Evolutionary conservation across 768 basidiomycete genomes (phyloP).

Genomic region (Filobasidium floriforme): DNA sequence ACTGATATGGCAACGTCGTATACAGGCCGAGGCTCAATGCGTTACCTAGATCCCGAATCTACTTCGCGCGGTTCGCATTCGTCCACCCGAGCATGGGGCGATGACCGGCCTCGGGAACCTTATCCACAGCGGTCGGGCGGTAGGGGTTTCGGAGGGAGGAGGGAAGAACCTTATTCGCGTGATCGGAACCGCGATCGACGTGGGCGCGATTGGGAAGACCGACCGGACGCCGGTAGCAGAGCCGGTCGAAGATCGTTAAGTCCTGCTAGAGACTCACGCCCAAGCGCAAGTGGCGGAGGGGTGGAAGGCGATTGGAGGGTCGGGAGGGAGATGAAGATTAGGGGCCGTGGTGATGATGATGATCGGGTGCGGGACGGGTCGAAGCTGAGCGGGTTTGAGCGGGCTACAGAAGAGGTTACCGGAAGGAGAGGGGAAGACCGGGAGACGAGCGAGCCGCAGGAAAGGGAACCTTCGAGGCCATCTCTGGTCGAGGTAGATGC

Average conservation of each 20-base stretch:
- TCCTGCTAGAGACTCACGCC: neutral
- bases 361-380: constrained; percentile 15
- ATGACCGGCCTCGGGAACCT: constrained; percentile 10
- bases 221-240: neutral
- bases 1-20: neutral
- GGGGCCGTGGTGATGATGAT: constrained; percentile 17
- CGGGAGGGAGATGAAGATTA: constrained; percentile 16
- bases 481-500: neutral
- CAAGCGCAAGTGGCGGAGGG: neutral
- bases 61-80: neutral
- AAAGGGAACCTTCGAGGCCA: neutral
- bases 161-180: neutral
- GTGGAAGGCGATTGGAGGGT: constrained; percentile 14
- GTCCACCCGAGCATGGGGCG: neutral
- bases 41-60: constrained; percentile 40
- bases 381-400: constrained; percentile 18
- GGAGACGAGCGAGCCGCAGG: neutral
- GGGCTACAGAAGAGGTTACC: neutral
- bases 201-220: constrained; percentile 2
- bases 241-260: neutral
- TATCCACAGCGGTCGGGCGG: neutral
- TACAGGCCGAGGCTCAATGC: constrained; percentile 42
- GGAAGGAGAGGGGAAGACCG: neutral
- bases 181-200: neutral
- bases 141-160: neutral